Conservation (phyloP, 208 protist species). For the Trypanosomatidae sp. region DNA sequence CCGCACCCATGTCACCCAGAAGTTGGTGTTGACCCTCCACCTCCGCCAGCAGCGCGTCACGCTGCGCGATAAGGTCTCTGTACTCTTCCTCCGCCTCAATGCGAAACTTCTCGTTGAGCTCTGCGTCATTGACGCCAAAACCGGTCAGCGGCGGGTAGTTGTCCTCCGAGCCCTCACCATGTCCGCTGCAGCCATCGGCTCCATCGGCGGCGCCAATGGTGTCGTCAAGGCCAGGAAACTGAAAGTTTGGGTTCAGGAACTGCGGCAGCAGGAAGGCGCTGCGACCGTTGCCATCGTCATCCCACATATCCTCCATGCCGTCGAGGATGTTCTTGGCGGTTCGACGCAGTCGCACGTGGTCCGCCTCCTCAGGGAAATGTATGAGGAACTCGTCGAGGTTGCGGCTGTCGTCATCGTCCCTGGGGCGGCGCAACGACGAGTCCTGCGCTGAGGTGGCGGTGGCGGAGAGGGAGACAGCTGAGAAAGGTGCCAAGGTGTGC, state of each 20-base stretch:
- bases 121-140: conserved; percentile 42
- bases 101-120: conserved; percentile 49
- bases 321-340: conserved; percentile 61
- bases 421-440: background rate
- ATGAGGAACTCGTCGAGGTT: conserved; percentile 50
- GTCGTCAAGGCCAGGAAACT: conserved; percentile 5
- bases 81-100: conserved; percentile 61
- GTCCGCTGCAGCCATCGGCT: conserved; percentile 3
- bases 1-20: conserved; percentile 41
- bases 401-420: conserved; percentile 35
- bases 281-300: conserved; percentile 6
- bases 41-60: conserved; percentile 44
- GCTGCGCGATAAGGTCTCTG: conserved; percentile 44
- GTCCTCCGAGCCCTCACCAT: background rate
- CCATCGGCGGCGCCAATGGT: conserved; percentile 7
- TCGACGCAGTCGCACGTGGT: conserved; percentile 64
- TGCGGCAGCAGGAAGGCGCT: conserved; percentile 20
- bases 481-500: background rate
- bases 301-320: conserved; percentile 33
- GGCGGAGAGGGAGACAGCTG: background rate
- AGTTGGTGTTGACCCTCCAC: conserved; percentile 41
- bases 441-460: background rate
- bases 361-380: conserved; percentile 63
- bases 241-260: conserved; percentile 10
- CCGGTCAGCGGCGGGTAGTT: conserved; percentile 30